phyloP scores from a whole-genome alignment of 2,329 filamentous ascomycete genomes.

The Berkeleyomyces basicola region DNA sequence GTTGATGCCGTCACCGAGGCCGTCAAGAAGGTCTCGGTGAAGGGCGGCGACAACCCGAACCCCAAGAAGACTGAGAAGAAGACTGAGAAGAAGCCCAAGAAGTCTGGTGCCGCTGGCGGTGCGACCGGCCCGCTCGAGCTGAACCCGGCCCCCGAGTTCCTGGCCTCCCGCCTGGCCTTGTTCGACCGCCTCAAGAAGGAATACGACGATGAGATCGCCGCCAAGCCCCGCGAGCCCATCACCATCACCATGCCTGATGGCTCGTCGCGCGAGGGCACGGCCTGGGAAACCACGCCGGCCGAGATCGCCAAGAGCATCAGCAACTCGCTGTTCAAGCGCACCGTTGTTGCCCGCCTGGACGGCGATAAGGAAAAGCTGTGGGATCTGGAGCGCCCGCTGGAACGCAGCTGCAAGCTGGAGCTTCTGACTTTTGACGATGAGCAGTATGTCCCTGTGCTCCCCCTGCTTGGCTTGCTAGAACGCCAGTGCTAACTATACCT shows the following conservation, averaged over 20 bases:
- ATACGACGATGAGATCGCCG: conserved; percentile 58
- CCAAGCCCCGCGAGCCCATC: conserved; percentile 57
- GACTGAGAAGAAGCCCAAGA: conserved; percentile 33
- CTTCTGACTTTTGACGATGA: conserved; percentile 58
- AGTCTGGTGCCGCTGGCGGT: conserved; percentile 23
- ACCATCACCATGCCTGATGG: conserved; percentile 59
- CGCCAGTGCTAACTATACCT: background rate
- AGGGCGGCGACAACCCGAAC: conserved; percentile 20
- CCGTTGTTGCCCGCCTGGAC: conserved; percentile 72
- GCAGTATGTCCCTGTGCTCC: conserved; percentile 11
- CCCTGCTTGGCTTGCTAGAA: background rate
- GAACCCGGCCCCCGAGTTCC: conserved; percentile 50
- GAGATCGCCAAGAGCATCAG: conserved; percentile 63
- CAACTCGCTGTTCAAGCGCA: conserved; percentile 73
- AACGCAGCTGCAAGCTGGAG: conserved; percentile 72
- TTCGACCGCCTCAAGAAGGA: conserved; percentile 74
- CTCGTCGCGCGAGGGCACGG: conserved; percentile 53
- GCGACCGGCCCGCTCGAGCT: conserved; percentile 30
- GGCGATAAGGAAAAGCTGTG: conserved; percentile 56
- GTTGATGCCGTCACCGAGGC: conserved; percentile 35
- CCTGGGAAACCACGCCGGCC: conserved; percentile 82
- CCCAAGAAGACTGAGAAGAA: conserved; percentile 20
- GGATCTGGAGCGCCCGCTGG: conserved; percentile 83
- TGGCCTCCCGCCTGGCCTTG: conserved; percentile 59
- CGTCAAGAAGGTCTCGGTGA: conserved; percentile 43